These are phyloP conservation scores for Carallia pectinifolia DNA, from an alignment of 345 rosid species.

Conservation along the genomic window DNA sequence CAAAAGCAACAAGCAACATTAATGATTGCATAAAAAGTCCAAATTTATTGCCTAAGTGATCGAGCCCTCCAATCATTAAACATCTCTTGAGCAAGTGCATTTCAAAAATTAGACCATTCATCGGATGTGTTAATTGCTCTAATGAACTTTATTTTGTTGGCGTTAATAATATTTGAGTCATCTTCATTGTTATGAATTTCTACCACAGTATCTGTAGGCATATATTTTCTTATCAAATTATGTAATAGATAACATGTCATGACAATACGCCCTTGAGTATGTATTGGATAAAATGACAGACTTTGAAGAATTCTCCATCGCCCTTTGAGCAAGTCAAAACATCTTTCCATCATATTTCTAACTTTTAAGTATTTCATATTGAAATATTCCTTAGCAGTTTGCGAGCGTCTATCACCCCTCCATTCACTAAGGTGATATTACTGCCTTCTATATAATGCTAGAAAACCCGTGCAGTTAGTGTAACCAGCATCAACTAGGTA, in stretches of 20 bases:
- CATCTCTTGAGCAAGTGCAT: background rate
- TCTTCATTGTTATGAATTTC: background rate
- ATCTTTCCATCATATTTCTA: background rate
- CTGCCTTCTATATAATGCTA: background rate
- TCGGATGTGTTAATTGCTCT: background rate
- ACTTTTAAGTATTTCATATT: background rate
- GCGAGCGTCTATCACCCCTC: background rate
- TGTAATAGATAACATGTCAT: background rate
- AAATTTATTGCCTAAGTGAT: too few species aligned
- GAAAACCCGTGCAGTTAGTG: background rate
- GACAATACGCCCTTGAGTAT: background rate
- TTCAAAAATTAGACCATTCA: background rate
- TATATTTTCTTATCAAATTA: background rate
- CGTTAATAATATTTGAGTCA: too few species aligned
- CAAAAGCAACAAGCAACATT: too few species aligned
- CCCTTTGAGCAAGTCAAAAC: background rate
- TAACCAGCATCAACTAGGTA: background rate
- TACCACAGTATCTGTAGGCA: background rate
- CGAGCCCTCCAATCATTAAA: background rate
- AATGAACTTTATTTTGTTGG: background rate
- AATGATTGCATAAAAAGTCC: too few species aligned
- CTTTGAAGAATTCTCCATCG: background rate
- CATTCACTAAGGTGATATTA: constrained; percentile 4
- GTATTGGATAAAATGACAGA: background rate
- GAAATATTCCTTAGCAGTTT: background rate